phyloP scores from a whole-genome alignment of 768 basidiomycete genomes.

The Auriculariales sp. region DNA sequence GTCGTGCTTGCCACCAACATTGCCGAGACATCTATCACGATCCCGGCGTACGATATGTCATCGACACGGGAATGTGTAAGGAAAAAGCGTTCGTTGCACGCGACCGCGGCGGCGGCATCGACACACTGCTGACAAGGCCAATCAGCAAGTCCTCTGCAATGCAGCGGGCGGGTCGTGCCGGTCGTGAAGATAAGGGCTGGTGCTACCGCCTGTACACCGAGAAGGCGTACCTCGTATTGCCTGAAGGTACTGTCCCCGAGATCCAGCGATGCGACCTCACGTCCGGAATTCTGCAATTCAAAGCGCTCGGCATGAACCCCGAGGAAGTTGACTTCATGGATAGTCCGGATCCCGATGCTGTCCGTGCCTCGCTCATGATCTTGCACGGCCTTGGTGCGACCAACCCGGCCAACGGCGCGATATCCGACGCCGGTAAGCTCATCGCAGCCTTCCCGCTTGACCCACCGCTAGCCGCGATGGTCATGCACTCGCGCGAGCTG shows the following conservation, averaged over 20 bases:
- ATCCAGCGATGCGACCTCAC: constrained; percentile 79
- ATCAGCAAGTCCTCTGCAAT: constrained; percentile 84
- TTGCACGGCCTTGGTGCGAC: constrained; percentile 75
- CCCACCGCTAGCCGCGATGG: constrained; percentile 60
- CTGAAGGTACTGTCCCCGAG: constrained; percentile 64
- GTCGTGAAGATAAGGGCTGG: constrained; percentile 75
- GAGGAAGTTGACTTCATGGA: constrained; percentile 84
- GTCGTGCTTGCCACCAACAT: constrained; percentile 96
- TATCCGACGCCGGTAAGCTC: constrained; percentile 39
- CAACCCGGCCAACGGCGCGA: constrained; percentile 34
- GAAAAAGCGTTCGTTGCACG: constrained; percentile 76
- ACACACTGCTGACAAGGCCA: constrained; percentile 66
- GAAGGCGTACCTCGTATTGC: constrained; percentile 53
- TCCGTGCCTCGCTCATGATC: constrained; percentile 46
- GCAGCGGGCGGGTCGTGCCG: constrained; percentile 92
- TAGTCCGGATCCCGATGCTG: constrained; percentile 54
- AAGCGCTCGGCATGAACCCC: constrained; percentile 68
- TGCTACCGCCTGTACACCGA: constrained; percentile 94
- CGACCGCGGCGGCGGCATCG: constrained; percentile 65
- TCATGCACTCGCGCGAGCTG: constrained; percentile 62
- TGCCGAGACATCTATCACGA: constrained; percentile 95
- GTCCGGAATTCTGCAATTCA: constrained; percentile 72
- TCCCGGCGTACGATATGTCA: constrained; percentile 88
- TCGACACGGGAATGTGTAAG: constrained; percentile 92
- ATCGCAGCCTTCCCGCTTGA: constrained; percentile 95